Conservation (phyloP, 495 filamentous ascomycete genomes). For the Hyaloscypha variabilis region DNA sequence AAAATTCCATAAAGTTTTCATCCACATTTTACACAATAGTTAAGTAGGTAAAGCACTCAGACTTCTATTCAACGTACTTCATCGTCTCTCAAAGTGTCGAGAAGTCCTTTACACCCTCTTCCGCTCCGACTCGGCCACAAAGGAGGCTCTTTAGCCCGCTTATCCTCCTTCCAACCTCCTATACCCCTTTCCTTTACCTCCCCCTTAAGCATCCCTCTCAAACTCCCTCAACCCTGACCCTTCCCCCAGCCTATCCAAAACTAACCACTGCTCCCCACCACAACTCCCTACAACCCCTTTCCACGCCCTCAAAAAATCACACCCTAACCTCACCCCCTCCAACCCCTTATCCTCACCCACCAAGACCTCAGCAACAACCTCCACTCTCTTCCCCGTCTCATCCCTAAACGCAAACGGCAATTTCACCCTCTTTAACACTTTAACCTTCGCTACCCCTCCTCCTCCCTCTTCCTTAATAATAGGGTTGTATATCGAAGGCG, state of each 20-base stretch:
- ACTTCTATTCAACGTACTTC: too few species aligned
- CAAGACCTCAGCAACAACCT: not conserved
- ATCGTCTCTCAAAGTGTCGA: too few species aligned
- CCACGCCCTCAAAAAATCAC: not conserved
- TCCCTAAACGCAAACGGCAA: not conserved
- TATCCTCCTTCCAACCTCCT: too few species aligned
- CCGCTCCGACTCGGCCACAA: too few species aligned
- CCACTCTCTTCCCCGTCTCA: not conserved
- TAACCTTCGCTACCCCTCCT: too few species aligned
- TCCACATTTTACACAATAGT: too few species aligned
- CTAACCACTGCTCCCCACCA: not conserved
- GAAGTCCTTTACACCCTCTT: too few species aligned
- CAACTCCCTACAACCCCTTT: not conserved
- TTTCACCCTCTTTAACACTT: not conserved
- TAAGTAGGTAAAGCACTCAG: too few species aligned
- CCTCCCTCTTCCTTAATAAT: too few species aligned
- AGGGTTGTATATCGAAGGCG: too few species aligned
- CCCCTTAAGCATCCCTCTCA: not conserved
- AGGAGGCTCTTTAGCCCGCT: too few species aligned
- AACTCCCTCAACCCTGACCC: not conserved
- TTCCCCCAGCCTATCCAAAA: not conserved
- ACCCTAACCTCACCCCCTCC: not conserved
- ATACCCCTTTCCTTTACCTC: not conserved
- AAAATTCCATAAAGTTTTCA: too few species aligned
- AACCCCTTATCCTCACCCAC: not conserved